phyloP scores from a whole-genome alignment of 2,329 filamentous ascomycete species.

The Tolypocladium amazonense region DNA sequence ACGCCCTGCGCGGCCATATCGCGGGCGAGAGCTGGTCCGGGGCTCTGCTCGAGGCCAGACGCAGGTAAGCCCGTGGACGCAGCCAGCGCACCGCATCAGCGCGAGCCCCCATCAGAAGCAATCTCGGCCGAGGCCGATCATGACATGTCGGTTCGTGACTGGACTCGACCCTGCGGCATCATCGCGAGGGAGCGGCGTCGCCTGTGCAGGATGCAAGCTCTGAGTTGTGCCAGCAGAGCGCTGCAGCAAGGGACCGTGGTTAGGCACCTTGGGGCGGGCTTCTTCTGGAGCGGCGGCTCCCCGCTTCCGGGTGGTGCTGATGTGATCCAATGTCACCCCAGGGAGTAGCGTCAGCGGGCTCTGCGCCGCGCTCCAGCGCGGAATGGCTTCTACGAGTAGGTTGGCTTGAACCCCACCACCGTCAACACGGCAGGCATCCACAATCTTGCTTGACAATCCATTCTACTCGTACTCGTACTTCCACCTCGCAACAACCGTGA shows the following conservation, averaged over 20 bases:
- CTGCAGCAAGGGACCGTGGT: background rate
- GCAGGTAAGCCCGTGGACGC: background rate
- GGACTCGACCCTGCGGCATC: slow-evolving; percentile 10
- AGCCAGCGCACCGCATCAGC: background rate
- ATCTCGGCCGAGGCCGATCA: slow-evolving; percentile 3
- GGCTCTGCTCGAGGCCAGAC: background rate
- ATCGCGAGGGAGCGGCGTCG: slow-evolving; percentile 5
- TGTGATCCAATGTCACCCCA: background rate
- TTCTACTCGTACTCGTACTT: background rate
- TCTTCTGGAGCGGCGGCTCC: background rate
- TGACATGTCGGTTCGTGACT: slow-evolving; percentile 20
- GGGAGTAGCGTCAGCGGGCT: background rate
- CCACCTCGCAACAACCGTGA: background rate
- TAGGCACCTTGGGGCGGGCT: too few species aligned
- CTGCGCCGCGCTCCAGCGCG: background rate
- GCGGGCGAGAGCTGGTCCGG: background rate
- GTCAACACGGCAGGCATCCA: background rate
- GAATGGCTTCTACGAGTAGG: too few species aligned
- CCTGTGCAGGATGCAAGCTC: slow-evolving; percentile 2
- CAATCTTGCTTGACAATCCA: background rate
- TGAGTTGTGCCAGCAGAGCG: background rate
- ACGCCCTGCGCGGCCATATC: background rate
- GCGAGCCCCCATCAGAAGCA: background rate
- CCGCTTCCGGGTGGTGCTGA: background rate
- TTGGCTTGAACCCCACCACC: background rate